Percentiles rank a stretch among this genome's conserved stretches.
Conservation (phyloP, 331 rosid genomes). For the Malus hybrid region DNA sequence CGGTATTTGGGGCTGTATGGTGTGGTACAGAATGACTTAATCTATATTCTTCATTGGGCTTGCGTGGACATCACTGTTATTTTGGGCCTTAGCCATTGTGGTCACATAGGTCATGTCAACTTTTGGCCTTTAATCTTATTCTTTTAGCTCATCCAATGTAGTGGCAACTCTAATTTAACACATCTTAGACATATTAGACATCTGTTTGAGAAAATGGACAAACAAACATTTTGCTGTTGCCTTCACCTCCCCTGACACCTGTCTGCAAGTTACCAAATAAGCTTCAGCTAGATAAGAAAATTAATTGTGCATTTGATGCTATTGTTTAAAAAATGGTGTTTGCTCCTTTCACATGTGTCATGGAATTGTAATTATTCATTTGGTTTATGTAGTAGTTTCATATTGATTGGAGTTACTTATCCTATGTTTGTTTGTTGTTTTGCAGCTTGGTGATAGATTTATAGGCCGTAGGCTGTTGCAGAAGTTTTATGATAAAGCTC, state of each 20-base stretch:
- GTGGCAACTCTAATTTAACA: not conserved
- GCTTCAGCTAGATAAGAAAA: not conserved
- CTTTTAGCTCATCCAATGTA: not conserved
- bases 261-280: not conserved
- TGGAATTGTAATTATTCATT: not conserved
- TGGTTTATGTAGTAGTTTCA: not conserved
- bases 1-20: not conserved
- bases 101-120: not conserved
- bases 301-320: not conserved
- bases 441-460: constrained; percentile 90
- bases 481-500: constrained; percentile 80
- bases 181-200: not conserved
- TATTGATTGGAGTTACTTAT: not conserved
- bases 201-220: not conserved
- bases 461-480: constrained; percentile 78
- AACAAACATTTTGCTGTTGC: not conserved
- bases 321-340: not conserved
- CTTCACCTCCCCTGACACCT: not conserved
- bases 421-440: constrained; percentile 3
- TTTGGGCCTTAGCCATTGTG: not conserved
- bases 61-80: not conserved
- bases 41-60: not conserved
- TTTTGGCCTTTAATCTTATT: not conserved
- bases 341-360: not conserved
- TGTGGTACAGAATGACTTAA: not conserved